phyloP scores from a whole-genome alignment of 2,329 filamentous ascomycete genomes.

The Pestalotiopsis sp. region DNA sequence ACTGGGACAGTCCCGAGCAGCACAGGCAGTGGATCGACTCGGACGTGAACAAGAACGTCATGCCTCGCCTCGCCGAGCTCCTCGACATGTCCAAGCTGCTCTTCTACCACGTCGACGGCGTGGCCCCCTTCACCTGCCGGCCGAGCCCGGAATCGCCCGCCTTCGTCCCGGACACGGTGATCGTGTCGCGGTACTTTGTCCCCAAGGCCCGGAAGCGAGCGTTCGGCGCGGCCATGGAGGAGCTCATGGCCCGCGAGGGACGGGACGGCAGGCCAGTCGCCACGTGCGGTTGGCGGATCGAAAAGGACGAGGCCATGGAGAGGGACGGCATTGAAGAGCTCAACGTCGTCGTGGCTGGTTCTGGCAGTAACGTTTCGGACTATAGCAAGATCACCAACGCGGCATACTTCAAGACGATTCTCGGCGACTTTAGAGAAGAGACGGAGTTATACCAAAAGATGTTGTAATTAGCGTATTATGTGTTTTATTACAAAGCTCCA shows the following conservation, averaged over 20 bases:
- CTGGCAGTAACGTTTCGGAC: not conserved
- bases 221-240: slow-evolving; percentile 1
- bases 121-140: slow-evolving; percentile 17
- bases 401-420: not conserved
- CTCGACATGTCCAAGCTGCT: slow-evolving; percentile 37
- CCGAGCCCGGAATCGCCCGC: slow-evolving; percentile 22
- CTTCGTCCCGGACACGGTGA: slow-evolving; percentile 31
- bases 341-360: not conserved
- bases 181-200: slow-evolving; percentile 30
- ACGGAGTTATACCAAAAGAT: not conserved
- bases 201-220: not conserved
- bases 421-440: not conserved
- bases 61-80: slow-evolving; percentile 34
- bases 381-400: not conserved
- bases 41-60: slow-evolving; percentile 39
- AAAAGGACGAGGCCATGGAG: slow-evolving; percentile 8
- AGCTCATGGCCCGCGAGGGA: not conserved
- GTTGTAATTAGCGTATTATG: not conserved
- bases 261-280: not conserved
- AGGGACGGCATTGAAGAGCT: slow-evolving; percentile 2
- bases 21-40: slow-evolving; percentile 47
- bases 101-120: slow-evolving; percentile 44
- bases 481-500: not conserved
- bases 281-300: slow-evolving; percentile 12
- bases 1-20: slow-evolving; percentile 44